A percentile compares a stretch with the other conserved stretches of the same genome.
Evolutionary conservation across 768 basidiomycete species (phyloP).

Genomic region (Asterophora lycoperdoides): DNA sequence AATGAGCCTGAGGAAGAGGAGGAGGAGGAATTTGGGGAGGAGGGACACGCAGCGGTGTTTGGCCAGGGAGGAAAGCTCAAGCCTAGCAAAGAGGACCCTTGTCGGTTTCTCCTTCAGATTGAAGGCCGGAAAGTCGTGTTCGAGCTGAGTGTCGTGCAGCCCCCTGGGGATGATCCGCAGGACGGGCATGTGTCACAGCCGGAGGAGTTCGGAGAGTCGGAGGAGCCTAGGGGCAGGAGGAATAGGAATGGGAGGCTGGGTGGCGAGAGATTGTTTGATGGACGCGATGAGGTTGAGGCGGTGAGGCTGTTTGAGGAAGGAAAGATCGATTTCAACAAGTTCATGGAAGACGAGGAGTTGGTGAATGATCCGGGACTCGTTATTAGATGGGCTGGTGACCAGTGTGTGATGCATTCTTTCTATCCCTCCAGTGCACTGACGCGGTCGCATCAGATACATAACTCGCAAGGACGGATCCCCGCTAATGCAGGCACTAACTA

Average conservation of each 20-base stretch:
- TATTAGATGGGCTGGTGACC: constrained; percentile 64
- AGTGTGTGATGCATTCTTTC: constrained; percentile 39
- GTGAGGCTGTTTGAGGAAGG: constrained; percentile 53
- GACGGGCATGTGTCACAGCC: constrained; percentile 17
- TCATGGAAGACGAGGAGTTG: constrained; percentile 62
- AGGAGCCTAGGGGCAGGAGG: constrained; percentile 20
- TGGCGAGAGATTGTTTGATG: constrained; percentile 23
- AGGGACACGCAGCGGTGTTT: constrained; percentile 23
- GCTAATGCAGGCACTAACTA: constrained; percentile 65
- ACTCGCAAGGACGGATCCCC: constrained; percentile 72
- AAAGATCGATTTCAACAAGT: constrained; percentile 57
- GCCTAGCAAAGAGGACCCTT: constrained; percentile 55
- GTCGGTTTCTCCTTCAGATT: constrained; percentile 60
- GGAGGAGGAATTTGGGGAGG: constrained; percentile 21
- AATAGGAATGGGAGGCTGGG: constrained; percentile 20
- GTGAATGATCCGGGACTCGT: constrained; percentile 64
- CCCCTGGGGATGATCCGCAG: constrained; percentile 10
- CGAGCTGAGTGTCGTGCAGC: constrained; percentile 63
- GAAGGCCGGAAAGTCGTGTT: constrained; percentile 61
- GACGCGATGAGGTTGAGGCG: constrained; percentile 49
- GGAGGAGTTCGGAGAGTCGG: constrained; percentile 8
- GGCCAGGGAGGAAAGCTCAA: constrained; percentile 55
- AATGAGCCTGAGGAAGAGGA: constrained; percentile 7
- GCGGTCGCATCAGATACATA: constrained; percentile 53
- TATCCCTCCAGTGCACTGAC: neutral